Evolutionary conservation across 257 asterid species (phyloP).

Genomic region (Solanum okadae): DNA sequence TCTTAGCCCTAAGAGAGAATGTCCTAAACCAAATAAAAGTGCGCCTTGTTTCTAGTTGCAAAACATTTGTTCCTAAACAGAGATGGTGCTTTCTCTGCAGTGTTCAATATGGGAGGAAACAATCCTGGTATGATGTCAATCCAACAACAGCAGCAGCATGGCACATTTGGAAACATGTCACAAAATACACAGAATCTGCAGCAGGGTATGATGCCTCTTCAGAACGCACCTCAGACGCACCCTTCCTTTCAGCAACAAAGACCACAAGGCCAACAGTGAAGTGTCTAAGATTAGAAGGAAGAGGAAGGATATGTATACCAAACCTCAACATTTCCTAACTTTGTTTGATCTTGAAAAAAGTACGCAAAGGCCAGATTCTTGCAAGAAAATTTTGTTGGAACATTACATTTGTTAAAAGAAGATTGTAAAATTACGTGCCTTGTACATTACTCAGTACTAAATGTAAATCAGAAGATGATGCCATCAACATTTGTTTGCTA

Average conservation of each 20-base stretch:
- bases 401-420: neutral
- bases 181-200: conserved; percentile 65
- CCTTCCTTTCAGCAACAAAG: conserved; percentile 88
- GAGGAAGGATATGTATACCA: neutral
- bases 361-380: neutral
- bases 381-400: neutral
- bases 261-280: conserved; percentile 72
- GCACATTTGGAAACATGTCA: conserved; percentile 66
- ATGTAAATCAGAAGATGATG: neutral
- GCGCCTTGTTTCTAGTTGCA: neutral
- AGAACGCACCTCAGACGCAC: conserved; percentile 59
- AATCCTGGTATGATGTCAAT: conserved; percentile 75
- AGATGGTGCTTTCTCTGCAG: conserved; percentile 20
- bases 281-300: neutral
- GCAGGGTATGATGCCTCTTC: conserved; percentile 46
- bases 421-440: neutral
- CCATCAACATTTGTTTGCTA: neutral
- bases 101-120: conserved; percentile 70
- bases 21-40: neutral
- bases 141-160: conserved; percentile 62
- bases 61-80: neutral
- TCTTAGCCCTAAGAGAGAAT: neutral
- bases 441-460: neutral
- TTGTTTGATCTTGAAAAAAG: neutral
- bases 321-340: neutral